Evolutionary conservation across 495 filamentous ascomycete genomes (phyloP), one percentile per base, ranked within the genome.

Genomic region (Collariella sp.): DNA sequence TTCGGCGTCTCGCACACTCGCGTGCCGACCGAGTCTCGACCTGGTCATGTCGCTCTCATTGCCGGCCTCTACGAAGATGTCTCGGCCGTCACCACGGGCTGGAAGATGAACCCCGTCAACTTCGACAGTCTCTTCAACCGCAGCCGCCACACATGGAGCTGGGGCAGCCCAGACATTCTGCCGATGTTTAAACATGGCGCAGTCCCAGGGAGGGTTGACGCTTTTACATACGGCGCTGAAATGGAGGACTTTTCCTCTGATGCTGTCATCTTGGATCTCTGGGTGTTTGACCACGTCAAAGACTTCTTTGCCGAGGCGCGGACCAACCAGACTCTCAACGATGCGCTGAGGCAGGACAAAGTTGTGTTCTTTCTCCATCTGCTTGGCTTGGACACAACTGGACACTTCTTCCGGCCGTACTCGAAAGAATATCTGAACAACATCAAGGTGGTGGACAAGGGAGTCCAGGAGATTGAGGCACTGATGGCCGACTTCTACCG

Each of bases 61-160:
- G 94, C 94, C 18, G 94, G 94, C 15, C 74, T 99, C 44, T 99
- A 99, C 65, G 94, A 99, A 68, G 94, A 99, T 75, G 94, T 99
- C 6, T 96, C 91, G 39, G 85, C 94, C 3, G 94, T 99, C 18
- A 95, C 86, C 31, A 99, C 94, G 9, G 94, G 94, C 13, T 99
- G 94, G 94, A 97, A 97, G 70, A 70, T 96, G 62, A 99, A 99
- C 65, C 93, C 94, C 0, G 94, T 99, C 57, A 88, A 96, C 66
- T 99, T 99, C 63, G 94, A 99, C 72, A 96, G 91, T 60, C 87
- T 99, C 10, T 99, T 99, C 79, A 99, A 99, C 65, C 83, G 86
- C 52, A 96, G 91, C 64, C 74, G 86, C 26, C 94, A 97, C 71
- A 97, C 94, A 4, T 99, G 94, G 94, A 91, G 89, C 67, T 99